Evolutionary conservation across 495 filamentous ascomycete species (phyloP), one percentile per base, ranked within the genome.

Genomic region (Penicillium riverlandense): DNA sequence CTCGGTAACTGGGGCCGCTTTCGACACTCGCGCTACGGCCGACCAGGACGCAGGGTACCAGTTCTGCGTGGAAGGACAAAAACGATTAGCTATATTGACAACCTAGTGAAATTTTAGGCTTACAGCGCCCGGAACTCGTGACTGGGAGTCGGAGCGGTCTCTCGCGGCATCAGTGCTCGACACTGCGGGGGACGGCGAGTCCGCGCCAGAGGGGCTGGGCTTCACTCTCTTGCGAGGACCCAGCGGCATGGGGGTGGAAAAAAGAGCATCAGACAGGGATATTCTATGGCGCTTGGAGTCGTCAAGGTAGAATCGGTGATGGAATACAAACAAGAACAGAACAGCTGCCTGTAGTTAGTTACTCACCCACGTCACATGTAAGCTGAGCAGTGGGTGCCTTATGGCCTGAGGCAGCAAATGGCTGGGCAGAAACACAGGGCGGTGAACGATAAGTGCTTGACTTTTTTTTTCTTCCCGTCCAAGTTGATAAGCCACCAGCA

Each of bases 1-100:
- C 64, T 86, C 77, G 38, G 81, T 88, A 41, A 85, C 82, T 37
- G 85, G 76, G 32, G 74, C 70, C 22, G 85, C 83, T 61, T 90
- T 90, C 32, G 75, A 71, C 15, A 63, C 65, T 57, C 74, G 72
- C 31, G 75, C 71, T 28, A 62, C 61, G 37, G 74, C 70, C 16
- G 84, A 79, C 83, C 83, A 90, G 38, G 76, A 77, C 30, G 67
- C 69, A 8, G 74, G 70, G 50, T 82, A 80, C 61, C 72, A 75
- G 38, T 55, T 65, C 64, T 72, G 32, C 22, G 48, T 16, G 9
- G 13, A 38, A 16, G 38, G 4, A 31, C 31, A 9, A 43, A 8
- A 10, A 38, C 40, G 13, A 36, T 64, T 45, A 63, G 57, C 38
- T 44, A 41, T 11, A 39, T 8, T 28, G 48, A 12, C 14, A 33